Evolutionary conservation across 2,329 filamentous ascomycete genomes (phyloP), one percentile per base, ranked within the genome.

Genomic region (Stachybotrys chartarum): DNA sequence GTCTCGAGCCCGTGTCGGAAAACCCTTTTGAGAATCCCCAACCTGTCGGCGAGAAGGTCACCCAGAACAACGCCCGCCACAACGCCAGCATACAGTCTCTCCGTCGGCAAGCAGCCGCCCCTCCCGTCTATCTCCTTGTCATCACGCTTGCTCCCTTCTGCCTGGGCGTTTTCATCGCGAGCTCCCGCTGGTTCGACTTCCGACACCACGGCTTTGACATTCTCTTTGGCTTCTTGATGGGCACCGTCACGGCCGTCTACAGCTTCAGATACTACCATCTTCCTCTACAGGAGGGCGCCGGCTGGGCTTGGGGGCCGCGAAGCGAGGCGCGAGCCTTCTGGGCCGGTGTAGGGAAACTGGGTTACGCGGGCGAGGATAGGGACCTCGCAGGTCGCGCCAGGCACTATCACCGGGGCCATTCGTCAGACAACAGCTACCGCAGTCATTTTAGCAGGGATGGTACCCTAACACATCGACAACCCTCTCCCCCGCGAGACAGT

Each of bases 201-300:
- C 85, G 90, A 45, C 93, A 97, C 70, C 89, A 93, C 68, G 91
- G 87, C n/a, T 93, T 96, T 68, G 93, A 97, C 61, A 89, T 97
- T 60, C 73, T 97, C 3, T 90, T 88, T 59, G 93, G 93, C n/a
- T 88, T 86, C 55, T 61, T 88, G 64, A 87, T 97, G 58, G 93
- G 93, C 8, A 79, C 86, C 14, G 72, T 85, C 49, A 82, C 82
- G 44, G 82, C 89, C 18, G 85, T 86, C 68, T 84, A 93, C 62
- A 82, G 86, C 3, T 96, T 96, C 75, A 80, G 88, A 30, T 90
- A 87, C 75, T 97, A 96, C 67, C 91, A 97, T 67, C 74, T 94
- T 10, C 90, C 91, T 1, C 84, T 96, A 59, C 65, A 61, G 24
- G 65, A 67, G n/a, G 91, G 91, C 7, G 88, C 87, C 1, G 92